Percentiles rank a stretch among this genome's conserved stretches.
phyloP scores from a whole-genome alignment of 208 protist species.

The Trypanosoma congolense region DNA sequence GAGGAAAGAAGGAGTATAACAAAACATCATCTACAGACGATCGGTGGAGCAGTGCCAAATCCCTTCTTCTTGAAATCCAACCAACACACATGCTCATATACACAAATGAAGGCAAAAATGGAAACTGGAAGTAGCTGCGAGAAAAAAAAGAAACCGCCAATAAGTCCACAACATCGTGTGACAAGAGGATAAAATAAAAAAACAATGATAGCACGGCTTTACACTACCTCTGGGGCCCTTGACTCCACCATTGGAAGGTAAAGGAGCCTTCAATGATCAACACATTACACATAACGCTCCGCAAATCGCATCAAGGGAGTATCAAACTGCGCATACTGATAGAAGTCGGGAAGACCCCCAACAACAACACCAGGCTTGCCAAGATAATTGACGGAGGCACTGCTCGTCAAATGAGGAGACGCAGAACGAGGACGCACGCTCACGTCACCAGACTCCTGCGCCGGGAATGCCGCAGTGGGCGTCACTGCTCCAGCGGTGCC shows the following conservation, averaged over 20 bases:
- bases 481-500: not conserved
- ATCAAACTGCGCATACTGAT: constrained; percentile 87
- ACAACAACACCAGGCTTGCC: constrained; percentile 23
- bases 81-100: too few relatives aligned
- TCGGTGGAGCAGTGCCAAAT: too few relatives aligned
- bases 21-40: too few relatives aligned
- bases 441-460: constrained; percentile 1
- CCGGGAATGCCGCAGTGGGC: not conserved
- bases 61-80: too few relatives aligned
- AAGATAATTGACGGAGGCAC: not conserved
- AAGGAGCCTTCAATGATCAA: not conserved
- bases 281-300: constrained; percentile 27
- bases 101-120: too few relatives aligned
- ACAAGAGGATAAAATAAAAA: too few relatives aligned
- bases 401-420: not conserved
- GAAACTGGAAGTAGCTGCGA: too few relatives aligned
- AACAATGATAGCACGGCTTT: not conserved
- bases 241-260: not conserved
- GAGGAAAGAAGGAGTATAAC: too few relatives aligned
- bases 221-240: not conserved
- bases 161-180: too few relatives aligned
- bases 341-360: constrained; percentile 73
- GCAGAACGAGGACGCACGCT: not conserved
- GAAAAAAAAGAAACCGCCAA: too few relatives aligned
- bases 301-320: constrained; percentile 48